Evolutionary conservation across 352 stramenopile genomes (phyloP).

Genomic region (Phytophthora vignae): DNA sequence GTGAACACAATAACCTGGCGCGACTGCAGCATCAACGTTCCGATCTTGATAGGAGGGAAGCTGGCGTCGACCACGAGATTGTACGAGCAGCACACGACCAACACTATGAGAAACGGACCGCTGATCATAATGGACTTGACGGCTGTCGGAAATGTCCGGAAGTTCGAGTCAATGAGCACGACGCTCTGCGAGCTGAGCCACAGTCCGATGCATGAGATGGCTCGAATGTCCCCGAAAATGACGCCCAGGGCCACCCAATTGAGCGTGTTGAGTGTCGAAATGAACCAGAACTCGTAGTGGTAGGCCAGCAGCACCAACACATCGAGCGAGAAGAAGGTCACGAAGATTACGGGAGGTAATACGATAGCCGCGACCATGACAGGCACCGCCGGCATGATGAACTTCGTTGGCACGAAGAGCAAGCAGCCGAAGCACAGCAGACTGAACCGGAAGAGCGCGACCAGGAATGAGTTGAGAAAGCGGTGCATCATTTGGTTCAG

Average conservation of each 20-base stretch:
- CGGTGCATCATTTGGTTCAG: conserved; percentile 15
- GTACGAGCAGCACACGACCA: conserved; percentile 25
- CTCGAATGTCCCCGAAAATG: conserved; percentile 27
- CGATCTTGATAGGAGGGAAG: conserved; percentile 6
- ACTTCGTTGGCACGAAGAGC: conserved; percentile 16
- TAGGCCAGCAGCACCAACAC: conserved; percentile 18
- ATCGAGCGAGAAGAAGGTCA: conserved; percentile 32
- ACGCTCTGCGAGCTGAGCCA: conserved; percentile 34
- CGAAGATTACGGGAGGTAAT: conserved; percentile 17
- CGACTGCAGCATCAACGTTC: conserved; percentile 14
- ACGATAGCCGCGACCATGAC: conserved; percentile 22
- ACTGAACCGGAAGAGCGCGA: conserved; percentile 21
- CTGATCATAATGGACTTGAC: conserved; percentile 29
- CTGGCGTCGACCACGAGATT: conserved; percentile 17
- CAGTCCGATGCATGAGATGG: conserved; percentile 19
- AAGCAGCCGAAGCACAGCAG: conserved; percentile 23
- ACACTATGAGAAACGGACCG: conserved; percentile 17
- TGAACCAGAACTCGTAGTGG: conserved; percentile 35
- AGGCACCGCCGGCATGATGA: neutral
- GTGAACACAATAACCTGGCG: conserved; percentile 25
- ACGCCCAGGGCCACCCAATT: conserved; percentile 20
- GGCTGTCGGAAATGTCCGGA: conserved; percentile 17
- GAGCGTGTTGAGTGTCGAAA: conserved; percentile 20
- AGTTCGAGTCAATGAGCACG: conserved; percentile 32
- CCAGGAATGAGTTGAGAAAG: conserved; percentile 19